Conservation (phyloP, 1,284 basidiomycete species). For the Wolfiporia cocos region DNA sequence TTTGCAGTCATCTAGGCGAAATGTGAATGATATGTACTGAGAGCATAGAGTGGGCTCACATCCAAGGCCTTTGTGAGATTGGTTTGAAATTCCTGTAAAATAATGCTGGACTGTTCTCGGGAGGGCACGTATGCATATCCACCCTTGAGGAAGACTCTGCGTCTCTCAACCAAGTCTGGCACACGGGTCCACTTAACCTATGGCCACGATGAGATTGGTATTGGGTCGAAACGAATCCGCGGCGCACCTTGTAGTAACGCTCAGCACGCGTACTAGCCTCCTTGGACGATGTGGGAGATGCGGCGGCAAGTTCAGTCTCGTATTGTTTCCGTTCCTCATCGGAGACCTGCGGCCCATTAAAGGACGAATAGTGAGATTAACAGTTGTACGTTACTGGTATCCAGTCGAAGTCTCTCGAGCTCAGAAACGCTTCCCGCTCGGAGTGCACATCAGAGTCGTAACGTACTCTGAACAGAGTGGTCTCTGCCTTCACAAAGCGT, state of each 20-base stretch:
- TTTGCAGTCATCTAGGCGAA: constrained; percentile 74
- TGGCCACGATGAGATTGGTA: not conserved
- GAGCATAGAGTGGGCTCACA: constrained; percentile 36
- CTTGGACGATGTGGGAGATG: constrained; percentile 21
- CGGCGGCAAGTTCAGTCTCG: constrained; percentile 44
- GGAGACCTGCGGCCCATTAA: constrained; percentile 43
- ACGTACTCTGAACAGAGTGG: constrained; percentile 78
- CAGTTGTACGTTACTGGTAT: constrained; percentile 38
- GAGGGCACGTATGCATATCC: constrained; percentile 92
- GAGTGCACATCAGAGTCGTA: constrained; percentile 65
- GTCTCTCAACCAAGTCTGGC: constrained; percentile 84
- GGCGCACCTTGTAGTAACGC: constrained; percentile 64
- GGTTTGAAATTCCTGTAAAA: constrained; percentile 83
- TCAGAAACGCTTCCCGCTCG: constrained; percentile 73
- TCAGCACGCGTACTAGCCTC: constrained; percentile 35
- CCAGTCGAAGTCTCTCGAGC: constrained; percentile 80
- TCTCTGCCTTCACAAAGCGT: constrained; percentile 89
- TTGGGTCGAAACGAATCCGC: not conserved
- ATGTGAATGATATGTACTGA: constrained; percentile 8
- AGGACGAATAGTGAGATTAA: no score
- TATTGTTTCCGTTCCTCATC: constrained; percentile 52
- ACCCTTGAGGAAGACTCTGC: constrained; percentile 75
- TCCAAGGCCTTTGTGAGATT: constrained; percentile 78
- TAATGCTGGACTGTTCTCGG: constrained; percentile 79
- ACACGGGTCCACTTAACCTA: constrained; percentile 85